A percentile compares a stretch with the other conserved stretches of the same genome.
Evolutionary conservation across 148 eudicot genomes (phyloP).

Genomic region (Simmondsia chinensis): DNA sequence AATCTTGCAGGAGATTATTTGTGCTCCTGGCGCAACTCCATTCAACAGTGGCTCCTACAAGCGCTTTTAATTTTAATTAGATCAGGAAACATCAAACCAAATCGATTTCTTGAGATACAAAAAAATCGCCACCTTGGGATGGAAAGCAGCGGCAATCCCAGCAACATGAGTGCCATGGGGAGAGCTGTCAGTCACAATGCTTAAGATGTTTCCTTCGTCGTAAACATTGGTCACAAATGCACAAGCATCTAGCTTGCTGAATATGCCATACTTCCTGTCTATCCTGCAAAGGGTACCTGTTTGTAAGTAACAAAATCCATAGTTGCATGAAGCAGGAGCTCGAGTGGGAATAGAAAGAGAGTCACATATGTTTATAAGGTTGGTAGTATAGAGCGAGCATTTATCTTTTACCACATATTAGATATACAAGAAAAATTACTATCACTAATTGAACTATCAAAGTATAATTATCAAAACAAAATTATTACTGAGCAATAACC

Average conservation of each 20-base stretch:
- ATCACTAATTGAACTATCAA: too few relatives aligned
- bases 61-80: not conserved
- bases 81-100: not conserved
- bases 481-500: too few relatives aligned
- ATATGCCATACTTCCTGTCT: slow-evolving; percentile 80
- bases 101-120: not conserved
- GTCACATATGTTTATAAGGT: too few relatives aligned
- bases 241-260: slow-evolving; percentile 95
- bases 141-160: slow-evolving; percentile 92
- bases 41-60: slow-evolving; percentile 82
- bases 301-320: too few relatives aligned
- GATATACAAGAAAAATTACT: too few relatives aligned
- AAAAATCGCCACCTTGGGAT: slow-evolving; percentile 55
- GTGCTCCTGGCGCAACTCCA: slow-evolving; percentile 99
- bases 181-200: slow-evolving; percentile 92
- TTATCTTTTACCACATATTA: too few relatives aligned
- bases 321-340: too few relatives aligned
- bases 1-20: slow-evolving; percentile 88
- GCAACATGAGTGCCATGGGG: slow-evolving; percentile 99
- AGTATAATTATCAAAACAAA: too few relatives aligned
- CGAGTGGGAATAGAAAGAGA: too few relatives aligned
- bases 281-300: too few relatives aligned
- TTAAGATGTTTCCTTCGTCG: slow-evolving; percentile 82
- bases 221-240: slow-evolving; percentile 77
- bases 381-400: too few relatives aligned